Conservation (phyloP, 2,329 filamentous ascomycete species). For the Phialemoniopsis sp. region DNA sequence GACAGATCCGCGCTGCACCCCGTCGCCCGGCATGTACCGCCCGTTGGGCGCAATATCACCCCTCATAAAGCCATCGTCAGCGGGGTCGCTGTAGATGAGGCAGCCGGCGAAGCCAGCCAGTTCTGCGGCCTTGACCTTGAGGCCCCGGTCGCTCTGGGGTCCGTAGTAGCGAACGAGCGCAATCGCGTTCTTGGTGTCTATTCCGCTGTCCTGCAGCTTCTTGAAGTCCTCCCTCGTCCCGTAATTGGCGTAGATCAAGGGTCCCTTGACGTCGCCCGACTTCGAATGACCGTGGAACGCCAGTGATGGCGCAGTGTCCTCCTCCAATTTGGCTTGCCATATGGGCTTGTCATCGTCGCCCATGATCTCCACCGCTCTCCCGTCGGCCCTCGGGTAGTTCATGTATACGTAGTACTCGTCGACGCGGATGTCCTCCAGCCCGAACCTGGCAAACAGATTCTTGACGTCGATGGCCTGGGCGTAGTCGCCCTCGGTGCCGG, state of each 20-base stretch:
- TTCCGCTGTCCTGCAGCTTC: slow-evolving; percentile 62
- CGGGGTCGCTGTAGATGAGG: slow-evolving; percentile 88
- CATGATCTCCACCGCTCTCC: slow-evolving; percentile 77
- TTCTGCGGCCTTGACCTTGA: slow-evolving; percentile 90
- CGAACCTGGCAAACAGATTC: slow-evolving; percentile 66
- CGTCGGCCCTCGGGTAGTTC: slow-evolving; percentile 79
- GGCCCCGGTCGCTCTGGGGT: slow-evolving; percentile 63
- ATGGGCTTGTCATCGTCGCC: slow-evolving; percentile 56
- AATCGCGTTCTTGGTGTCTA: slow-evolving; percentile 75
- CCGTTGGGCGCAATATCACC: slow-evolving; percentile 74
- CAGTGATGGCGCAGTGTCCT: slow-evolving; percentile 69
- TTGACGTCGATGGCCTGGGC: slow-evolving; percentile 81
- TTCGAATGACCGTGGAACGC: slow-evolving; percentile 89
- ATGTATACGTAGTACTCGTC: slow-evolving; percentile 86
- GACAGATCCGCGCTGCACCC: slow-evolving; percentile 78
- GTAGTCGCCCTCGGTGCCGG: slow-evolving; percentile 90
- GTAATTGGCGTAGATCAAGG: slow-evolving; percentile 88
- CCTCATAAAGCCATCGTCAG: slow-evolving; percentile 73
- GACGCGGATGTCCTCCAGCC: slow-evolving; percentile 70
- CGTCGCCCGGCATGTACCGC: slow-evolving; percentile 74
- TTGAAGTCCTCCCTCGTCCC: slow-evolving; percentile 83
- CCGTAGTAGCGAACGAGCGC: slow-evolving; percentile 80
- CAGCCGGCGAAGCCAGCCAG: slow-evolving; percentile 81
- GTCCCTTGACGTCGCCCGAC: slow-evolving; percentile 79
- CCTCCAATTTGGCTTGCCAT: slow-evolving; percentile 83